Conservation (phyloP, 805 yeast species). For the Pichia exigua region DNA sequence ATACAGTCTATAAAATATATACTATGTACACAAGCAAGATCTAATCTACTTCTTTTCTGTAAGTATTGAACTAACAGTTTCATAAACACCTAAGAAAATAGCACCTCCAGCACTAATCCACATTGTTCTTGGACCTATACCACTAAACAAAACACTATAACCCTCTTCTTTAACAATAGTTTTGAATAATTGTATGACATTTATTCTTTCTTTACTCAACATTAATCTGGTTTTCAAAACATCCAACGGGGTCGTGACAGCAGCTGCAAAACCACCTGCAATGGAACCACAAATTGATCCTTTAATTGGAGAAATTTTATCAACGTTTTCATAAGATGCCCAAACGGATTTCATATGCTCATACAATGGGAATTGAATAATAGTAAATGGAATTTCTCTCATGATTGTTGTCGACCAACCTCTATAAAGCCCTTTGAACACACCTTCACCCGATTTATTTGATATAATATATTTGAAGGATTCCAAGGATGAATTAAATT, state of each 20-base stretch:
- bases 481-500: conserved; percentile 48
- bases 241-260: conserved; percentile 73
- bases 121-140: conserved; percentile 91
- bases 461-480: conserved; percentile 56
- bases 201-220: conserved; percentile 49
- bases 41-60: neutral
- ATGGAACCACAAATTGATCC: conserved; percentile 81
- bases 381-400: conserved; percentile 95
- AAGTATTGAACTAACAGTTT: conserved; percentile 39
- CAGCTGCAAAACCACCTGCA: conserved; percentile 81
- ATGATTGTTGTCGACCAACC: conserved; percentile 91
- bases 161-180: conserved; percentile 70
- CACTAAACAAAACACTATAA: conserved; percentile 58
- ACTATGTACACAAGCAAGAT: neutral
- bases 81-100: conserved; percentile 91
- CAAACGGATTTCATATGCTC: conserved; percentile 66
- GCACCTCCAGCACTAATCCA: conserved; percentile 99
- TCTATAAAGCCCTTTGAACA: conserved; percentile 70
- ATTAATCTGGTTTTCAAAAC: conserved; percentile 78
- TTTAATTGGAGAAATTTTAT: conserved; percentile 50
- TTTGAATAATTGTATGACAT: conserved; percentile 40
- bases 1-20: neutral
- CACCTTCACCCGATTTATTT: conserved; percentile 72
- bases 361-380: conserved; percentile 91
- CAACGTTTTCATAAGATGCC: conserved; percentile 35